Percentiles rank a stretch among this genome's conserved stretches.
Conservation (phyloP, 1,284 basidiomycete genomes). For the Ustilago bromivora region DNA sequence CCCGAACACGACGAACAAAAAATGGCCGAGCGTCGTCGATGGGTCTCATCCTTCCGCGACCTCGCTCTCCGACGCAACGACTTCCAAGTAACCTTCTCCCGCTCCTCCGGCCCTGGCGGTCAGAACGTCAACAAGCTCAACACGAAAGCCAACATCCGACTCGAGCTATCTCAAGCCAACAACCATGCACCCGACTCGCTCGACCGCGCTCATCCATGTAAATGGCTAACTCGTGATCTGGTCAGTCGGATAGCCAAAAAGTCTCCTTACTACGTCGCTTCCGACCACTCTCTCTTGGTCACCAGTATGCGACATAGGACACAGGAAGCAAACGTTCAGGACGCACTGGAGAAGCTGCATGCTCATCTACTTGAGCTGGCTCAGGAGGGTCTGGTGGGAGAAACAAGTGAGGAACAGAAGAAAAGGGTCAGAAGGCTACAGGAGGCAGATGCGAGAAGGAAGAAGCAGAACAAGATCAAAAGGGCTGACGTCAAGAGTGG, state of each 20-base stretch:
- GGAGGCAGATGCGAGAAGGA: constrained; percentile 41
- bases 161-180: constrained; percentile 32
- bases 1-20: constrained; percentile 22
- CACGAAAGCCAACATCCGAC: constrained; percentile 54
- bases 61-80: constrained; percentile 35
- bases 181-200: constrained; percentile 28
- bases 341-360: constrained; percentile 51
- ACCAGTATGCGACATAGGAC: constrained; percentile 43
- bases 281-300: constrained; percentile 38
- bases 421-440: constrained; percentile 32
- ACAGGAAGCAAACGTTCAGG: constrained; percentile 46
- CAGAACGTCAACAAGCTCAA: constrained; percentile 61
- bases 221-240: constrained; percentile 43
- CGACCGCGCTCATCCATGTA: constrained; percentile 33
- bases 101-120: constrained; percentile 53
- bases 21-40: constrained; percentile 39
- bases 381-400: constrained; percentile 33
- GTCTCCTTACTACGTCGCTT: constrained; percentile 53
- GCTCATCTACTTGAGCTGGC: constrained; percentile 43
- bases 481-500: constrained; percentile 49
- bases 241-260: constrained; percentile 39
- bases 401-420: constrained; percentile 43
- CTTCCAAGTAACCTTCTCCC: constrained; percentile 44
- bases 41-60: constrained; percentile 25
- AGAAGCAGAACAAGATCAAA: constrained; percentile 53